Base-by-base conservation (phyloP, 495 filamentous ascomycete species). In the Penicillium paradoxum region DNA sequence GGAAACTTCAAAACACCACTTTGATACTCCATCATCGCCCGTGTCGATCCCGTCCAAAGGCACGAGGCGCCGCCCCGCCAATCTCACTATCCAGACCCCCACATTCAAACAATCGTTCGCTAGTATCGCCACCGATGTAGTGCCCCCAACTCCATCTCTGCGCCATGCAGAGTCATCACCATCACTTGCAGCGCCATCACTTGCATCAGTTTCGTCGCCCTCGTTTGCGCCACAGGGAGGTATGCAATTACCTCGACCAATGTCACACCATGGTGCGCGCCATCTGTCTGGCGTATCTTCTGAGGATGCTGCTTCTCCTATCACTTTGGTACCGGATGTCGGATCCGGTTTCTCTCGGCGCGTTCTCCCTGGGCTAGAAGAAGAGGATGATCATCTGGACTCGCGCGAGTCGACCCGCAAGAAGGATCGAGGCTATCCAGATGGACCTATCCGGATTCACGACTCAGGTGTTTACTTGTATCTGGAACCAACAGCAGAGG, bases 381-480 rank as follows among this genome's bases (percentile, higher is more conserved):
- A 96, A 62, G 91, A 97, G 62, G 83, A 86, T 41, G 87, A 91
- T 36, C 79, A 87, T 45, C 79, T 88, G 13, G 82, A 91, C 39
- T 85, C 84, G 33, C 79, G 71, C 60, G 93, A 75, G 83, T 89
- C 64, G 86, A 91, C 65, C 0, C 66, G 63, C 22, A 64, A 68
- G 19, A 68, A 61, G 34, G 73, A 90, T 4, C 90, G 91, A 19
- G 90, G 90, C 4, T 98, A 98, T 66, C 93, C 93, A 2, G 80
- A 92, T 60, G 93, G 93, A 0, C 93, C 93, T 0, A 86, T 97
- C 17, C 84, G 85, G 59, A 96, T 98, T 24, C 95, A 97, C 56
- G 85, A 91, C 38, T 85, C 90, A n/a, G 84, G 87, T n/a, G 87
- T 98, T 1, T 96, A 85, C 59, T 76, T 98, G 0, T 98, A 95